Base-by-base conservation (phyloP, 495 filamentous ascomycete species). In the Parathielavia hyrcaniae region DNA sequence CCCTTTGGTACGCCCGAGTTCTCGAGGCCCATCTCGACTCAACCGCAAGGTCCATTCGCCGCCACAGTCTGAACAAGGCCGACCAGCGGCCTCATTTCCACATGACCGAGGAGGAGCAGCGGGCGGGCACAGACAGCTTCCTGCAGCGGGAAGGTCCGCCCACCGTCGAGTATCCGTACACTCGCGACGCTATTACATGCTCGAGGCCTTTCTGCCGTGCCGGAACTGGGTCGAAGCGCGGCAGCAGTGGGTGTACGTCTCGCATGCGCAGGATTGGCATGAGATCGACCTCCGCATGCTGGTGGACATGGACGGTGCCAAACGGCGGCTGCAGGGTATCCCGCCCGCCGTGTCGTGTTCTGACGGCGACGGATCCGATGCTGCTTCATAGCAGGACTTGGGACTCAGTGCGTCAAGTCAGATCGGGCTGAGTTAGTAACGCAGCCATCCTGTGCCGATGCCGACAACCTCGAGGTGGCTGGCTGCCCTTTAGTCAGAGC, bases 131-230 rank as follows among this genome's bases (percentile, higher is more conserved):
- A 0, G 79, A 82, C 45, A 61, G 55, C 0, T 84, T 83, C 57
- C 64, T 83, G 4, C 64, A 69, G 41, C 63, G 73, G 16, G 66
- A 62, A 19, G 80, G 80, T 0, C 77, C 76, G 9, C 69, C 71
- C 0, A 76, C 74, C 0, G 57, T 75, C 11, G 78, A 81, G 35
- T 73, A 80, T 11, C 79, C 79, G 4, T 79, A 68, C 50, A 66
- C 77, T 50, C 68, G 80, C 32, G 81, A 82, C 55, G 74, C 20
- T 83, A 83, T 60, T 81, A 82, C 62, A 71, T 78, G 68, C 69
- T 82, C 12, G 73, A 77, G 59, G 76, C 72, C 13, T 81, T 75
- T 53, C 49, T 80, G 20, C 78, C 78, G 1, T 71, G 73, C 44
- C 71, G 78, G 32, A 68, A 68, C 11, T 80, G 78, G 78, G 73